Conservation (phyloP, 2,329 filamentous ascomycete genomes). For the Neofusicoccum laricinum region DNA sequence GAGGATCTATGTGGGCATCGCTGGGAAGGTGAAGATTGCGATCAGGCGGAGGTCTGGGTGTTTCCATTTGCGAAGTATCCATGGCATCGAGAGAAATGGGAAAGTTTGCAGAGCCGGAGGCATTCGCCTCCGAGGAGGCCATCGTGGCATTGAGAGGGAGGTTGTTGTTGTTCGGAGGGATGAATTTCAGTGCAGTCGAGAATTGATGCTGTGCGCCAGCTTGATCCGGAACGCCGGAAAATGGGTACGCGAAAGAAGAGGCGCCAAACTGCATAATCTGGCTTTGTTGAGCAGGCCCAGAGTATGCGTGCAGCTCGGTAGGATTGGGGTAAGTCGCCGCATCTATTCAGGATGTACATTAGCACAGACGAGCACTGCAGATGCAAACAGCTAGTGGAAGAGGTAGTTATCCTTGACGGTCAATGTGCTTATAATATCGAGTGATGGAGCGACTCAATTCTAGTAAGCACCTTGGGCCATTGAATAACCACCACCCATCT, state of each 20-base stretch:
- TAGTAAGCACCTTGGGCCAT: conserved; percentile 39
- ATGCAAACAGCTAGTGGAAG: not conserved
- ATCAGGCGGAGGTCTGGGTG: not conserved
- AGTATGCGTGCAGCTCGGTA: too few species aligned
- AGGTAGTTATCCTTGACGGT: not conserved
- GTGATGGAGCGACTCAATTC: not conserved
- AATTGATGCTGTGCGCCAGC: too few species aligned
- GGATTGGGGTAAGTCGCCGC: too few species aligned
- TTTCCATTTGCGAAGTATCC: not conserved
- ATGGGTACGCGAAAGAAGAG: too few species aligned
- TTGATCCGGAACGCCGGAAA: too few species aligned
- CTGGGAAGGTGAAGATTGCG: too few species aligned
- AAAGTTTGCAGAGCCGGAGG: not conserved
- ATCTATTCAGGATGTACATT: not conserved
- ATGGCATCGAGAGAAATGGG: not conserved
- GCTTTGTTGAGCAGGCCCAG: too few species aligned
- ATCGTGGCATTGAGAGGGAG: not conserved
- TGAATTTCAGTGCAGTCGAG: too few species aligned
- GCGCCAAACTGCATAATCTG: too few species aligned
- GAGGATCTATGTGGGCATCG: too few species aligned
- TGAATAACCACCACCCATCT: conserved; percentile 36
- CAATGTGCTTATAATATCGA: not conserved
- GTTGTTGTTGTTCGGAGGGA: not conserved
- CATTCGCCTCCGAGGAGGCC: too few species aligned
- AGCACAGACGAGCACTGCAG: not conserved